Conservation (phyloP, 768 basidiomycete species). For the Phylloporus sp. region DNA sequence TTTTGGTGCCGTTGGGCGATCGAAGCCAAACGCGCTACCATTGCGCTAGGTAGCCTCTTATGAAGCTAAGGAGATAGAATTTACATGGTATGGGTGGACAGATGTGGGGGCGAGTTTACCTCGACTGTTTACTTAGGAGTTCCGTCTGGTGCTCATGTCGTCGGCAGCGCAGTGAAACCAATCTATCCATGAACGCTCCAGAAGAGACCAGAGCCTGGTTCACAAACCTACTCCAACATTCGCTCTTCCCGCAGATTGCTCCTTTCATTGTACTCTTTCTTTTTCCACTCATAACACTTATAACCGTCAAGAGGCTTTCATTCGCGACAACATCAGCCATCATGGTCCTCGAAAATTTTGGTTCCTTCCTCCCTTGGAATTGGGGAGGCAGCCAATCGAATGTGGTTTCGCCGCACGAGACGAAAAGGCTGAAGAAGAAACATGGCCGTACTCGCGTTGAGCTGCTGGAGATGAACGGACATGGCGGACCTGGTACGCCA, state of each 20-base stretch:
- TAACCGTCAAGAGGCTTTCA: slow-evolving; percentile 30
- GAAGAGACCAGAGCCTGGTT: slow-evolving; percentile 39
- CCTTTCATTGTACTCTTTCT: slow-evolving; percentile 52
- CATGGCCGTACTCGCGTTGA: slow-evolving; percentile 49
- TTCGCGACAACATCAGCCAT: slow-evolving; percentile 21
- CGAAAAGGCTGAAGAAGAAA: slow-evolving; percentile 47
- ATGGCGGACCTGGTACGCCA: slow-evolving; percentile 28
- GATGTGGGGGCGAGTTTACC: slow-evolving; percentile 21
- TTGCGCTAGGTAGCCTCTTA: slow-evolving; percentile 76
- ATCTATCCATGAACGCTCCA: slow-evolving; percentile 39
- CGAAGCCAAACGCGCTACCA: slow-evolving; percentile 96
- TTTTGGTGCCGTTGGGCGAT: slow-evolving; percentile 75
- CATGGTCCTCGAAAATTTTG: slow-evolving; percentile 58
- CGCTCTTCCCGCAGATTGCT: slow-evolving; percentile 49
- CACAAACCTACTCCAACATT: slow-evolving; percentile 35
- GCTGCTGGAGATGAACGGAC: slow-evolving; percentile 45
- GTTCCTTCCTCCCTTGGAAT: slow-evolving; percentile 57
- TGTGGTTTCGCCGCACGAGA: slow-evolving; percentile 26
- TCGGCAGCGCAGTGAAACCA: slow-evolving; percentile 24
- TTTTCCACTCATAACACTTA: slow-evolving; percentile 34
- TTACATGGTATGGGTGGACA: too few species aligned
- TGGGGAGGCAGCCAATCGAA: slow-evolving; percentile 40
- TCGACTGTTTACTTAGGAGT: slow-evolving; percentile 15
- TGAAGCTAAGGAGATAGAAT: rapidly evolving
- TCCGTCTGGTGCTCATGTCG: slow-evolving; percentile 26